Evolutionary conservation across 164 flowering plant species (phyloP).

Genomic region (Litsea cubeba): DNA sequence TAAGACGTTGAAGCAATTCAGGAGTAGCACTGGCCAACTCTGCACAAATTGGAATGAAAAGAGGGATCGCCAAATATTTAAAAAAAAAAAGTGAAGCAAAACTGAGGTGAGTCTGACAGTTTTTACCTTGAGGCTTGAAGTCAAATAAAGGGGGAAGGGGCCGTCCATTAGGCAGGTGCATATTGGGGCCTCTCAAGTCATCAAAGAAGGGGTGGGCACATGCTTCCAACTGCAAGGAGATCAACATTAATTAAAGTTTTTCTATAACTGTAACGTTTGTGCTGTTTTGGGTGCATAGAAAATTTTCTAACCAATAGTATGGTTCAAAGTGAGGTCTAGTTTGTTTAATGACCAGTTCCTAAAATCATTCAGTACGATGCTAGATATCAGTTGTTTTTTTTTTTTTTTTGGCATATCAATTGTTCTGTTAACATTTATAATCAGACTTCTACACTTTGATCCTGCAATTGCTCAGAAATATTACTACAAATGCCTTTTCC

Average conservation of each 20-base stretch:
- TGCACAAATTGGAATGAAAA: conserved; percentile 18
- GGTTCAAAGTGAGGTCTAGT: not conserved
- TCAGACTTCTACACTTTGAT: not conserved
- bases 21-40: conserved; percentile 60
- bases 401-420: no score
- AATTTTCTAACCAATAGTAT: no score
- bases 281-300: not conserved
- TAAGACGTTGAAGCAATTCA: conserved; percentile 59
- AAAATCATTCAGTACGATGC: not conserved
- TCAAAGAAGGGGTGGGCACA: conserved; percentile 91
- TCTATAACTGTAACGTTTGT: not conserved
- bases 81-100: not conserved
- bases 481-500: not conserved
- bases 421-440: not conserved
- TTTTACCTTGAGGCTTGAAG: conserved; percentile 85
- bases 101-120: not conserved
- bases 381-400: no score
- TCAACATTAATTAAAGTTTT: not conserved
- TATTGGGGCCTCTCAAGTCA: conserved; percentile 71
- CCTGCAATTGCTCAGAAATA: not conserved
- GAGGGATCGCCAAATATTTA: not conserved
- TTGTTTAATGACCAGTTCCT: not conserved
- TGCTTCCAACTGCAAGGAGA: conserved; percentile 68
- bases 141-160: conserved; percentile 79
- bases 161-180: conserved; percentile 68